A percentile compares a stretch with the other conserved stretches of the same genome.
Evolutionary conservation across 108 stramenopile species (phyloP).

Genomic region (Cyclotella cryptica): DNA sequence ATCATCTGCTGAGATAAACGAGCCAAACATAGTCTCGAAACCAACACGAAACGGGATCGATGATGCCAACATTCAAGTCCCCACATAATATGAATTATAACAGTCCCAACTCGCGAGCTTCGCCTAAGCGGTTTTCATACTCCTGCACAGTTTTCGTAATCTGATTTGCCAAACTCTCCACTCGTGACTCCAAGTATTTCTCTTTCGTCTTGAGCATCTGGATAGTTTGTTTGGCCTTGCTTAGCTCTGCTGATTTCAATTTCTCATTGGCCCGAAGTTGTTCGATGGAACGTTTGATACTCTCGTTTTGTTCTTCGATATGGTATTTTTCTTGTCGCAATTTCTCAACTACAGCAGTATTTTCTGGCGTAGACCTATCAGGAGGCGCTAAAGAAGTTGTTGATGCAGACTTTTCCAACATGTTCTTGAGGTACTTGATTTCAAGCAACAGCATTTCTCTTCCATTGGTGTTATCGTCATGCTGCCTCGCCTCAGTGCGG

Average conservation of each 20-base stretch:
- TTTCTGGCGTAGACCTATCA: background rate
- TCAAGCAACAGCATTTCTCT: constrained; percentile 20
- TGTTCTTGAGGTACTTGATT: constrained; percentile 21
- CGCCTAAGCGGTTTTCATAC: constrained; percentile 45
- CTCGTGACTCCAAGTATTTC: constrained; percentile 42
- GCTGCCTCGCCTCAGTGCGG: background rate
- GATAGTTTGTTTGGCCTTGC: constrained; percentile 44
- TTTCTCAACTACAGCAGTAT: background rate
- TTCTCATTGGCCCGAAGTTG: constrained; percentile 32
- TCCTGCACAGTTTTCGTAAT: constrained; percentile 46
- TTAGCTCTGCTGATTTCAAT: constrained; percentile 31
- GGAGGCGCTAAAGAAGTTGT: background rate
- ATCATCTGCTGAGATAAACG: no score
- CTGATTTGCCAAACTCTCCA: constrained; percentile 48
- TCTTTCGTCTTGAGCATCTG: constrained; percentile 54
- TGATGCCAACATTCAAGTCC: no score
- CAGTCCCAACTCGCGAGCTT: constrained; percentile 14
- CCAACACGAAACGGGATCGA: no score
- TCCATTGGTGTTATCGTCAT: constrained; percentile 3
- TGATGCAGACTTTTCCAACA: constrained; percentile 11
- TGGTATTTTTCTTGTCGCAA: constrained; percentile 25
- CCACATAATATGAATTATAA: background rate
- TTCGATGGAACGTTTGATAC: constrained; percentile 8
- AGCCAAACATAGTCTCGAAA: no score
- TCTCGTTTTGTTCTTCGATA: constrained; percentile 18